Evolutionary conservation across 192 early-diverging fungal species (phyloP).

Genomic region (Backusella tuberculispora): DNA sequence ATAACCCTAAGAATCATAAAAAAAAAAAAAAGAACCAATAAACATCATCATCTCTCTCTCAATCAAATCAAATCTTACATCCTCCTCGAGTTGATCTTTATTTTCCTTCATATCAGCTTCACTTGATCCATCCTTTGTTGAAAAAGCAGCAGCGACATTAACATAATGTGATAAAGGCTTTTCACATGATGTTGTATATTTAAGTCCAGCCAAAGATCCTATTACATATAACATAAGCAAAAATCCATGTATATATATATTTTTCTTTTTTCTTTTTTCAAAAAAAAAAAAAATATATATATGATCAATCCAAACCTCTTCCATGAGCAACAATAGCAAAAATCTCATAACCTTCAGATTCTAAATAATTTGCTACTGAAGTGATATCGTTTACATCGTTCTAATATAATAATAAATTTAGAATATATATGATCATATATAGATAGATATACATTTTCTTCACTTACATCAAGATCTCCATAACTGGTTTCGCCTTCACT

Average conservation of each 20-base stretch:
- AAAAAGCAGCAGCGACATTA: conserved; percentile 37
- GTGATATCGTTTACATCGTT: conserved; percentile 29
- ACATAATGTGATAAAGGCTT: conserved; percentile 39
- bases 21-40: neutral
- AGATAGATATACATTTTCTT: neutral
- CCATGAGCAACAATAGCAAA: conserved; percentile 34
- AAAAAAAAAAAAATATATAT: too few species aligned
- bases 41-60: neutral
- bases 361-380: conserved; percentile 27
- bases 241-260: neutral
- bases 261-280: too few species aligned
- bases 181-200: conserved; percentile 41
- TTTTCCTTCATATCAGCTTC: conserved; percentile 11
- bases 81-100: conserved; percentile 1
- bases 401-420: neutral
- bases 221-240: neutral
- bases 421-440: too few species aligned
- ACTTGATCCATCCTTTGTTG: conserved; percentile 18
- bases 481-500: conserved; percentile 33
- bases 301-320: conserved; percentile 22
- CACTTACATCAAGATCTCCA: conserved; percentile 28
- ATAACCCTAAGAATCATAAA: conserved; percentile 24
- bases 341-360: conserved; percentile 33
- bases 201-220: conserved; percentile 38
- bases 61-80: neutral